Base-by-base conservation (phyloP, 768 basidiomycete genomes). In the Kwoniella sp. region DNA sequence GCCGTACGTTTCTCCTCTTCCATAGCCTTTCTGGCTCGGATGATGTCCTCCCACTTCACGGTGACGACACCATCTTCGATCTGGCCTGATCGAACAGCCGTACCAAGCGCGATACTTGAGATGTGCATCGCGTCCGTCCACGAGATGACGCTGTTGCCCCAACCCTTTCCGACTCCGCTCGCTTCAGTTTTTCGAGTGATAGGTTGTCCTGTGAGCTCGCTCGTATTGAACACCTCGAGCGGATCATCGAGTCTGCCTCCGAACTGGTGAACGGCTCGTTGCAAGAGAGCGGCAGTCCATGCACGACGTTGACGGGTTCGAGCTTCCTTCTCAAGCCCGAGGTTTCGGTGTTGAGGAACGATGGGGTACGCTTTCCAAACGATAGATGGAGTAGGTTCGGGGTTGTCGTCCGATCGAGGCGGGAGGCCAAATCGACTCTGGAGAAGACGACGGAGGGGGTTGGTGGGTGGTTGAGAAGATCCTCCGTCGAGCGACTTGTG, bases 251-350 rank as follows among this genome's bases (percentile, higher is more conserved):
- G 64, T 1, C 15, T 48, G 7, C 64, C 68, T 1, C 69, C 72
- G 19, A 65, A 66, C 29, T 63, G 49, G 7, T 55, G 52, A 1
- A 75, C 56, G 7, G 73, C 76, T 46, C 65, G 64, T 17, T 51
- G 47, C 22, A 77, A 27, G 17, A 76, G 55, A 15, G 77, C 62
- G 2, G 70, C 54, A 44, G 70, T 76, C 49, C 71, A 65, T 8
- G 64, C 44, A 26, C 65, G 47, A 15, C 78, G 63, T 5, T 50
- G 50, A 0, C 25, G 27, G 5, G 65, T 46, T 19, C 78, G 58
- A 27, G 72, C 70, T n/a, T 60, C 51, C 17, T 27, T 48, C 50
- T 75, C 72, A 8, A 40, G 46, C 1, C 8, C 21, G 1, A 30
- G 17, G 22, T 65, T 55, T n/a, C 62, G 48, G 22, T 63, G 48